Evolutionary conservation across 163 green algal genomes (phyloP).

Genomic region (Chloromonas sp.): DNA sequence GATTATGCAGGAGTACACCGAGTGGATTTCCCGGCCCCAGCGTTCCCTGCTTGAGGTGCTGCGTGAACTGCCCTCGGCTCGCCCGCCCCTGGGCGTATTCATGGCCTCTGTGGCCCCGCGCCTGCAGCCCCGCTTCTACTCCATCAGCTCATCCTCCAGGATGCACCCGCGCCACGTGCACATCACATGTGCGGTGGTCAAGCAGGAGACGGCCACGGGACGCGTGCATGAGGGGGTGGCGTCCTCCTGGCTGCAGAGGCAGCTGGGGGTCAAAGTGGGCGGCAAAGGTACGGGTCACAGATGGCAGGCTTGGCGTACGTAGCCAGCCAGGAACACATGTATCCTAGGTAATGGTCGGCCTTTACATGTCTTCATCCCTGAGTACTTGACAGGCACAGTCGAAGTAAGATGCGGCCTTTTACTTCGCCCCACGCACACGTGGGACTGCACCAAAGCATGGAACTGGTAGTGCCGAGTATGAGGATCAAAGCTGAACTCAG

Average conservation of each 20-base stretch:
- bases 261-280: background rate
- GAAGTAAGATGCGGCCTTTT: no score
- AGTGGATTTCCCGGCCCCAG: no score
- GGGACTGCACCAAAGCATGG: no score
- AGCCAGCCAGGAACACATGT: no score
- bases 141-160: conserved; percentile 72
- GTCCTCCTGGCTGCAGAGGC: conserved; percentile 47
- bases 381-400: no score
- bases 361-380: no score
- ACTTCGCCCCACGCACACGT: background rate
- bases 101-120: conserved; percentile 61
- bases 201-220: conserved; percentile 53
- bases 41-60: conserved; percentile 56
- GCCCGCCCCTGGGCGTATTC: conserved; percentile 69
- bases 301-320: no score
- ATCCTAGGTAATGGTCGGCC: no score
- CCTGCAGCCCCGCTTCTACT: conserved; percentile 87
- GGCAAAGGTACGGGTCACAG: background rate
- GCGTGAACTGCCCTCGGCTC: conserved; percentile 65
- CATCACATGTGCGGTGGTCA: conserved; percentile 71
- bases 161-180: conserved; percentile 43
- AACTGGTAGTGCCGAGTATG: no score
- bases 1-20: no score
- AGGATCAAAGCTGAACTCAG: no score
- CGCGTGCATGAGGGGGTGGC: conserved; percentile 64